phyloP scores from a whole-genome alignment of 2,329 filamentous ascomycete genomes.

The Diaporthe capsici region DNA sequence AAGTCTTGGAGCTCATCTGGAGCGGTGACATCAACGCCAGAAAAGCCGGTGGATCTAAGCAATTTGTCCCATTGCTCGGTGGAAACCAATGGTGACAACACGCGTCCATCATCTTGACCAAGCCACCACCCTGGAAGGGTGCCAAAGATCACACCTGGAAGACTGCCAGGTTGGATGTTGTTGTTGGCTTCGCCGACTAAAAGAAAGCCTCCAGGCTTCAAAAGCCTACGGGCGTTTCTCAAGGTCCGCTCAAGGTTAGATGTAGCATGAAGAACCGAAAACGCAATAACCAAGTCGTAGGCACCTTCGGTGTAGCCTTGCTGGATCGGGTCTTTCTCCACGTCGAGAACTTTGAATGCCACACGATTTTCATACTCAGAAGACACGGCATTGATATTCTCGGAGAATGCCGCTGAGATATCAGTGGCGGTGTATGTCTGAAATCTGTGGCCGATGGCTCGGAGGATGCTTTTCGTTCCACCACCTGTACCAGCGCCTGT shows the following conservation, averaged over 20 bases:
- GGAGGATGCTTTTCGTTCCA: slow-evolving; percentile 53
- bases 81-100: slow-evolving; percentile 19
- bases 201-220: slow-evolving; percentile 55
- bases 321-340: slow-evolving; percentile 45
- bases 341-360: slow-evolving; percentile 44
- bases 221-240: slow-evolving; percentile 47
- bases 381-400: slow-evolving; percentile 42
- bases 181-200: slow-evolving; percentile 39
- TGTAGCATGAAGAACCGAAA: slow-evolving; percentile 51
- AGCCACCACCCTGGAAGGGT: slow-evolving; percentile 39
- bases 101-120: slow-evolving; percentile 10
- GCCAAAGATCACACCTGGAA: slow-evolving; percentile 24
- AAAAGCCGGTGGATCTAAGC: slow-evolving; percentile 20
- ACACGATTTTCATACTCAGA: neutral
- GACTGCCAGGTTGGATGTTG: neutral
- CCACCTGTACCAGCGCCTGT: slow-evolving; percentile 57
- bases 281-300: slow-evolving; percentile 52
- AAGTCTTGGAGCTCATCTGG: neutral
- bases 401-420: slow-evolving; percentile 55
- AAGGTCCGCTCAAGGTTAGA: slow-evolving; percentile 43
- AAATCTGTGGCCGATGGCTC: slow-evolving; percentile 48
- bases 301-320: slow-evolving; percentile 51
- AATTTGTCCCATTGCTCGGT: neutral
- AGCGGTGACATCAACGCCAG: neutral
- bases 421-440: slow-evolving; percentile 61